Percentiles rank a stretch among this genome's conserved stretches.
Conservation (phyloP, 2,329 filamentous ascomycete genomes). For the Blumeria hordei region DNA sequence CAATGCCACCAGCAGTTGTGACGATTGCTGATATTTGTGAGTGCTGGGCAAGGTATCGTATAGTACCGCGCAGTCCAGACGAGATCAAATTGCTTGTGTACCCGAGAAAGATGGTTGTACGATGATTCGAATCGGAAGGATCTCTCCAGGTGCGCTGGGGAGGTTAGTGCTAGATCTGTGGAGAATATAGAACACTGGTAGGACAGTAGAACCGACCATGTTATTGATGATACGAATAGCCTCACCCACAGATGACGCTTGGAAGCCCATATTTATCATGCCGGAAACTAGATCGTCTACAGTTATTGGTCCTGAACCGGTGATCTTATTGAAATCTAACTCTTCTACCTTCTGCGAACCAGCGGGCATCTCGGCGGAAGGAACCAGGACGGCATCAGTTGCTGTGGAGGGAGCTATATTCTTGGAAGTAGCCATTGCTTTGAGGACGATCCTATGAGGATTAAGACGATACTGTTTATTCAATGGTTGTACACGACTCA, state of each 20-base stretch:
- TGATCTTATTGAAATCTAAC: constrained; percentile 73
- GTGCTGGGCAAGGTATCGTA: constrained; percentile 84
- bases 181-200: background rate
- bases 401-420: constrained; percentile 28
- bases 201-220: constrained; percentile 37
- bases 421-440: background rate
- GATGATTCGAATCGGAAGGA: constrained; percentile 36
- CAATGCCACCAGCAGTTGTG: constrained; percentile 81
- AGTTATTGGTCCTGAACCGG: constrained; percentile 47
- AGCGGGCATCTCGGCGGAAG: constrained; percentile 59
- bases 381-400: constrained; percentile 62
- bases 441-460: background rate
- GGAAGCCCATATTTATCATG: constrained; percentile 72
- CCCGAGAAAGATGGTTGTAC: constrained; percentile 82
- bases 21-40: constrained; percentile 82
- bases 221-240: constrained; percentile 82
- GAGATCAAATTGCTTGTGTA: constrained; percentile 97
- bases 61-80: constrained; percentile 71
- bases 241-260: constrained; percentile 59
- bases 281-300: constrained; percentile 62
- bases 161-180: background rate
- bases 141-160: constrained; percentile 54
- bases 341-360: constrained; percentile 65
- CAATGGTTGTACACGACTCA: no score
- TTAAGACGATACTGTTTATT: no score